Conservation (phyloP, 441 rosid species). For the Melastoma candidum region DNA sequence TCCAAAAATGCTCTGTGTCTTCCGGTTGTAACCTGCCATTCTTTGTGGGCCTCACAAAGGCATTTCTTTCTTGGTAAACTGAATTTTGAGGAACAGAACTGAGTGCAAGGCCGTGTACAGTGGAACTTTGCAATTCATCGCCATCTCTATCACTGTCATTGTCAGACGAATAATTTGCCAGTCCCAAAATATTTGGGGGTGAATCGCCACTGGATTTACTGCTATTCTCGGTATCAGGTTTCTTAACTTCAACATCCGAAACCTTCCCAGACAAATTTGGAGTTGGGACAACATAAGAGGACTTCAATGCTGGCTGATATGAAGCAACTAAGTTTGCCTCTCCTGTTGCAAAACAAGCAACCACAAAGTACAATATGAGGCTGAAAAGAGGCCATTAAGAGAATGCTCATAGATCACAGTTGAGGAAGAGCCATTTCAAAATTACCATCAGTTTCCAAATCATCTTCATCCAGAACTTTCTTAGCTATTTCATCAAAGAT, state of each 20-base stretch:
- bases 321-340: conserved; percentile 25
- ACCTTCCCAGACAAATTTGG: conserved; percentile 42
- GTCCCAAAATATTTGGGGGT: conserved; percentile 79
- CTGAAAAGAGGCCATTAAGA: conserved; percentile 3
- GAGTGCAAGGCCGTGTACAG: conserved; percentile 21
- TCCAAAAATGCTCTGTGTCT: conserved; percentile 22
- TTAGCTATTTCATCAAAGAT: conserved; percentile 91
- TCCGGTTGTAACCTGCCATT: conserved; percentile 28
- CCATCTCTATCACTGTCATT: conserved; percentile 38
- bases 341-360: conserved; percentile 25
- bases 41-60: conserved; percentile 21
- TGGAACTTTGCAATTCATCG: conserved; percentile 40
- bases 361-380: conserved; percentile 3
- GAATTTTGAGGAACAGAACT: conserved; percentile 25
- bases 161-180: conserved; percentile 86
- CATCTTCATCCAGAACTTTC: conserved; percentile 78
- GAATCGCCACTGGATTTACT: conserved; percentile 43
- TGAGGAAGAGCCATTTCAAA: neutral
- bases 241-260: conserved; percentile 32
- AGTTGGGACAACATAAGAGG: conserved; percentile 23
- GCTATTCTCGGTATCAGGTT: conserved; percentile 25
- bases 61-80: conserved; percentile 25
- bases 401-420: conserved; percentile 5
- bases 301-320: conserved; percentile 29
- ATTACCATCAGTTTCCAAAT: conserved; percentile 48